These are phyloP conservation scores for Fusarium staphyleae DNA, from an alignment of 2,329 filamentous ascomycete species.

Conservation along the genomic window DNA sequence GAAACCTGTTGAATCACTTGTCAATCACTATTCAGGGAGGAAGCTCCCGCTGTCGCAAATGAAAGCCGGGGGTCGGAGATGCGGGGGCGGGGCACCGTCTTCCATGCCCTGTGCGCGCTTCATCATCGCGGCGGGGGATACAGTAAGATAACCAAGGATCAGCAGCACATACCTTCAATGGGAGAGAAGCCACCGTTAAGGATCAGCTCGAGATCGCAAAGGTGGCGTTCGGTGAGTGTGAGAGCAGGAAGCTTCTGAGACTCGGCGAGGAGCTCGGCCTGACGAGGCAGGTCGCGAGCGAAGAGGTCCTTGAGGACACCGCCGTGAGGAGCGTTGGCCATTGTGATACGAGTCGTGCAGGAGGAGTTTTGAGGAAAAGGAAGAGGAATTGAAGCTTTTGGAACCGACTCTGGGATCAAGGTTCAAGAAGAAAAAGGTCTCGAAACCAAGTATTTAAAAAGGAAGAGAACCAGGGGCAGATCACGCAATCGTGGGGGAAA, in stretches of 20 bases:
- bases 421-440: slow-evolving; percentile 15
- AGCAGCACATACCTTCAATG: slow-evolving; percentile 77
- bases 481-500: slow-evolving; percentile 46
- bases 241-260: slow-evolving; percentile 87
- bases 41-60: slow-evolving; percentile 11
- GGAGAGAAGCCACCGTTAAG: slow-evolving; percentile 98
- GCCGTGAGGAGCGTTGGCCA: slow-evolving; percentile 80
- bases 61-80: slow-evolving; percentile 25
- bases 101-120: slow-evolving; percentile 20
- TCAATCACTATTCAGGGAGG: slow-evolving; percentile 18
- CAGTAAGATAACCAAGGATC: slow-evolving; percentile 1
- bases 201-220: slow-evolving; percentile 97
- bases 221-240: slow-evolving; percentile 87
- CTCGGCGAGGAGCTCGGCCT: slow-evolving; percentile 80
- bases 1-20: slow-evolving; percentile 69
- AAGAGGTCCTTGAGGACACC: slow-evolving; percentile 98
- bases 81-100: slow-evolving; percentile 37
- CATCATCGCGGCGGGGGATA: slow-evolving; percentile 24
- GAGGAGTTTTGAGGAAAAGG: slow-evolving; percentile 4
- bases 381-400: slow-evolving; percentile 9
- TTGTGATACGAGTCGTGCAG: slow-evolving; percentile 47
- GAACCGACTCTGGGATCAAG: slow-evolving; percentile 8
- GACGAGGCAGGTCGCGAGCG: slow-evolving; percentile 86
- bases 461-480: slow-evolving; percentile 25
- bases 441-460: slow-evolving; percentile 13